Evolutionary conservation across 2,329 filamentous ascomycete species (phyloP).

Genomic region (Pyricularia grisea): DNA sequence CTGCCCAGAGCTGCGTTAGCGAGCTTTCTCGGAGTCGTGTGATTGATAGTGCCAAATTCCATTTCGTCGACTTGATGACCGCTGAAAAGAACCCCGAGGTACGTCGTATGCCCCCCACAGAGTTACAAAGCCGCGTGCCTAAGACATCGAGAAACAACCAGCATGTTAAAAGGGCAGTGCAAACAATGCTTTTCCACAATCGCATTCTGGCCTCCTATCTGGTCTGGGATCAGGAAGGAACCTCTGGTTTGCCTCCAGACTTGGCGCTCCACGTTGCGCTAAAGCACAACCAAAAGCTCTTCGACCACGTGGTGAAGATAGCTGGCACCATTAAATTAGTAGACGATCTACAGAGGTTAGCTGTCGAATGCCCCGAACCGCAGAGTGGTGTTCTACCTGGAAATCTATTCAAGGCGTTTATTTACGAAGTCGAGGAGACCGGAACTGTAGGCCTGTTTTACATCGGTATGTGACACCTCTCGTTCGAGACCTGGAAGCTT

Average conservation of each 20-base stretch:
- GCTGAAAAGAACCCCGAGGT: neutral
- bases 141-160: neutral
- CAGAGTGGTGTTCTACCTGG: conserved; percentile 5
- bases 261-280: conserved; percentile 7
- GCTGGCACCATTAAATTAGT: conserved; percentile 3
- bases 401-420: conserved; percentile 4
- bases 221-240: conserved; percentile 4
- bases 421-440: neutral
- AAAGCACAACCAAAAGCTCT: conserved; percentile 6
- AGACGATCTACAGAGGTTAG: neutral
- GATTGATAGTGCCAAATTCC: conserved; percentile 8
- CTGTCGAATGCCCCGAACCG: conserved; percentile 4
- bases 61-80: conserved; percentile 5
- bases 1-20: conserved; percentile 6
- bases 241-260: neutral
- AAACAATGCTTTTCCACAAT: conserved; percentile 7
- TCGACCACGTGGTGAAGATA: conserved; percentile 5
- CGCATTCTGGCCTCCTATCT: conserved; percentile 8
- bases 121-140: neutral
- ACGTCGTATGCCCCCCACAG: neutral
- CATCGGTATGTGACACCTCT: neutral
- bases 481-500: too few species aligned
- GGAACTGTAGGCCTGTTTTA: neutral
- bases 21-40: conserved; percentile 5
- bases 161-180: conserved; percentile 6